phyloP scores from a whole-genome alignment of 2,329 filamentous ascomycete species.

The Hypoxylon sp. region DNA sequence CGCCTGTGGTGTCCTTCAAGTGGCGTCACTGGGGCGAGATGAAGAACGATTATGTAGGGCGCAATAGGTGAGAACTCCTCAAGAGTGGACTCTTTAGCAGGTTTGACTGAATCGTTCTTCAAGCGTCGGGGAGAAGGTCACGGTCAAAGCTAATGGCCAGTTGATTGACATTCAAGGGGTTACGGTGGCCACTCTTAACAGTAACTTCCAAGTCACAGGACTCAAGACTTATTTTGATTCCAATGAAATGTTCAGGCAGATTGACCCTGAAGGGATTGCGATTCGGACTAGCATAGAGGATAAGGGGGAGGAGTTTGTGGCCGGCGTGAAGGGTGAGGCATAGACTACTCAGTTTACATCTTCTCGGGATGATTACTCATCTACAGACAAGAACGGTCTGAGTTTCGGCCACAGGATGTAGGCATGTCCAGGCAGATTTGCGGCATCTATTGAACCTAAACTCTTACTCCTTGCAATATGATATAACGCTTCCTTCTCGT shows the following conservation, averaged over 20 bases:
- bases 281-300: neutral
- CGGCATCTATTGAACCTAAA: neutral
- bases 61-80: neutral
- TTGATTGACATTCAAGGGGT: slow-evolving; percentile 9
- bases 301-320: neutral
- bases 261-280: neutral
- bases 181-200: slow-evolving; percentile 4
- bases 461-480: neutral
- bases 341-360: neutral
- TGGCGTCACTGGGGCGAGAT: slow-evolving; percentile 19
- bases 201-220: slow-evolving; percentile 1
- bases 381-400: neutral
- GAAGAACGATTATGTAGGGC: slow-evolving; percentile 12
- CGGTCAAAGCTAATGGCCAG: slow-evolving; percentile 8
- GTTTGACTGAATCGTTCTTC: neutral
- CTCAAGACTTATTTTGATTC: slow-evolving; percentile 14
- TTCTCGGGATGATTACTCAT: neutral
- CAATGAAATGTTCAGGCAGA: slow-evolving; percentile 16
- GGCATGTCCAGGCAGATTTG: neutral
- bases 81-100: too few species aligned
- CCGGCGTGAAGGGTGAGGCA: neutral
- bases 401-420: neutral
- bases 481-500: neutral
- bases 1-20: slow-evolving; percentile 9
- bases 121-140: slow-evolving; percentile 3